Evolutionary conservation across 2,329 filamentous ascomycete genomes (phyloP), one percentile per base, ranked within the genome.

Genomic region (Colletotrichum orbiculare): DNA sequence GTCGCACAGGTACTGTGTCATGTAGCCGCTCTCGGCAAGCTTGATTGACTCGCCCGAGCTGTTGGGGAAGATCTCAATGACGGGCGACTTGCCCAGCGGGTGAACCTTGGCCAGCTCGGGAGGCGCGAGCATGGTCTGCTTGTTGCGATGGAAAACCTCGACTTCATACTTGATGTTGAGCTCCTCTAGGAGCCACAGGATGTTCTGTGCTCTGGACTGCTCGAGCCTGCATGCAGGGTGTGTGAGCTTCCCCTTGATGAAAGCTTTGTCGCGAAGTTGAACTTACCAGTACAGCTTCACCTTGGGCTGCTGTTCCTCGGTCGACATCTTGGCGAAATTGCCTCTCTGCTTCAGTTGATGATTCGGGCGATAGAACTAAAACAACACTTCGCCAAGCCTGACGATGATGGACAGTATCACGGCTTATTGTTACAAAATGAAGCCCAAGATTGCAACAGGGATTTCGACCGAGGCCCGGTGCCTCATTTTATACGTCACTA

Each of bases 121-220:
- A 4, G 93, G 92, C 1, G 94, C 94, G n/a, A 92, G 82, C 71
- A 82, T 85, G 60, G 90, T 85, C 62, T 81, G 73, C 60, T 78
- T 79, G 68, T 82, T 75, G 57, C 94, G 90, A 76, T 92, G 93
- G 83, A 91, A 96, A 58, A 91, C 84, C 73, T 95, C 88, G 63
- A 97, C 79, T 67, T 94, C 87, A 78, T 97, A 97, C 35, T 90
- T 85, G 39, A 97, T 77, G 47, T 91, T 85, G 67, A 96, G 88
- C 77, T 95, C 93, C 75, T 96, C 92, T 47, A 97, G 86, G 7
- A 97, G 88, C 92, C 92, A 97, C 48, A 96, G 81, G 64, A 95
- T 91, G 67, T 92, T 89, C 77, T 96, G 92, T 11, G 92, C 88
- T 70, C 94, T 91, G 60, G 93, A 96, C 71, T 91, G 83, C 71